These are phyloP conservation scores for Mollisia scopiformis DNA, from an alignment of 2,329 filamentous ascomycete genomes.

Conservation along the genomic window DNA sequence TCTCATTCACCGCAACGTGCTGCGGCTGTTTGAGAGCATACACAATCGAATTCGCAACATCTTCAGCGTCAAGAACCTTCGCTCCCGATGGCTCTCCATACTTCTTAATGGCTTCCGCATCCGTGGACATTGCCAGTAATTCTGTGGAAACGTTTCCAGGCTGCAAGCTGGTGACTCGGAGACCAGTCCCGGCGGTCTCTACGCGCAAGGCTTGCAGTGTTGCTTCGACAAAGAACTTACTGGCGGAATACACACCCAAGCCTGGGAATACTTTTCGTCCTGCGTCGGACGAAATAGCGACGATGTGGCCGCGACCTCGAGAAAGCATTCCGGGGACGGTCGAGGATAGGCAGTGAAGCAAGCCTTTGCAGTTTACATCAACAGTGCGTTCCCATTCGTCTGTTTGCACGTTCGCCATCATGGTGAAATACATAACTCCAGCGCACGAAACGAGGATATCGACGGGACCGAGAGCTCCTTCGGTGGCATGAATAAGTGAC, in stretches of 20 bases:
- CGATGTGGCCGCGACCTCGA: slow-evolving; percentile 71
- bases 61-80: slow-evolving; percentile 72
- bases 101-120: slow-evolving; percentile 76
- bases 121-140: slow-evolving; percentile 74
- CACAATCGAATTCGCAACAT: slow-evolving; percentile 73
- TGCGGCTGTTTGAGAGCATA: slow-evolving; percentile 75
- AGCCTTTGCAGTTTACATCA: slow-evolving; percentile 85
- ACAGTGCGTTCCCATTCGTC: slow-evolving; percentile 83
- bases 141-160: slow-evolving; percentile 78
- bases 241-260: slow-evolving; percentile 79
- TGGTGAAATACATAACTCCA: slow-evolving; percentile 87
- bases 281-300: slow-evolving; percentile 82
- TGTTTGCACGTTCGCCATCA: slow-evolving; percentile 76
- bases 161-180: slow-evolving; percentile 76
- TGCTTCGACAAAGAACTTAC: slow-evolving; percentile 85
- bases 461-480: slow-evolving; percentile 67
- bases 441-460: slow-evolving; percentile 82
- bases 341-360: slow-evolving; percentile 72
- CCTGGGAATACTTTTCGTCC: slow-evolving; percentile 83
- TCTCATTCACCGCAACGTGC: slow-evolving; percentile 79
- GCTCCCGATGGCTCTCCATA: slow-evolving; percentile 77
- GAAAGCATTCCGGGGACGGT: slow-evolving; percentile 73
- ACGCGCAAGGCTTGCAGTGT: slow-evolving; percentile 75
- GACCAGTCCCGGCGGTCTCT: slow-evolving; percentile 74
- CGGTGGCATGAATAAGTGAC: slow-evolving; percentile 61